phyloP scores from a whole-genome alignment of 2,329 filamentous ascomycete species.

The Sclerotinia glacialis region DNA sequence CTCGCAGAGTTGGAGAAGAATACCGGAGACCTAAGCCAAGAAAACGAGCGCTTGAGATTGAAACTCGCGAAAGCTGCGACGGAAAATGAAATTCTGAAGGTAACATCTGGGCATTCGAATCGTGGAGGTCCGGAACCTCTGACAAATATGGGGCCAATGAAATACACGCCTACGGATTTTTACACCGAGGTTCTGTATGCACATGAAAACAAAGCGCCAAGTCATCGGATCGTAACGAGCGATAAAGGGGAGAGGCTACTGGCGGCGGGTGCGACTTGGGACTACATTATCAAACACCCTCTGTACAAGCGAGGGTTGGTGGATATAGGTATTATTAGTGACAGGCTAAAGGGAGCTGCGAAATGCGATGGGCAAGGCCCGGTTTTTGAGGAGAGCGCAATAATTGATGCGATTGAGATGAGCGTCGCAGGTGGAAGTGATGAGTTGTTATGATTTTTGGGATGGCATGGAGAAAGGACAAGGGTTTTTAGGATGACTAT shows the following conservation, averaged over 20 bases:
- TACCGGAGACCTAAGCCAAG: constrained; percentile 67
- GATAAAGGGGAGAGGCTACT: constrained; percentile 70
- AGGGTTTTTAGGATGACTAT: constrained; percentile 6
- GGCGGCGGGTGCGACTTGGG: constrained; percentile 80
- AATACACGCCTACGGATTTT: constrained; percentile 70
- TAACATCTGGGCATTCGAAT: constrained; percentile 59
- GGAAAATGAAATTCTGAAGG: constrained; percentile 89
- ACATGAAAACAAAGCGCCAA: constrained; percentile 60
- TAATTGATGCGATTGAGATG: constrained; percentile 71
- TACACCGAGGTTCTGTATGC: constrained; percentile 61
- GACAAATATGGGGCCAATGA: constrained; percentile 62
- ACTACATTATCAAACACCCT: constrained; percentile 78
- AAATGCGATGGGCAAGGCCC: constrained; percentile 85
- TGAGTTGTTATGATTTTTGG: constrained; percentile 60
- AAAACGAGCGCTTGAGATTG: constrained; percentile 83
- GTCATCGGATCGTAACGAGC: constrained; percentile 66
- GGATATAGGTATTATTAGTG: constrained; percentile 77
- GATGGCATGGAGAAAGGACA: constrained; percentile 17
- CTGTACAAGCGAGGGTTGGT: constrained; percentile 74
- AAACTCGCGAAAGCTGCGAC: constrained; percentile 81
- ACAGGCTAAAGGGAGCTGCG: constrained; percentile 69
- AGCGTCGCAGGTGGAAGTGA: constrained; percentile 76
- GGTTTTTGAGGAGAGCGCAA: constrained; percentile 76
- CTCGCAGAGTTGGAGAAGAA: constrained; percentile 73
- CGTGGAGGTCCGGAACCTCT: constrained; percentile 37